Evolutionary conservation across 2,329 filamentous ascomycete genomes (phyloP).

Genomic region (Verticillium alfalfae): DNA sequence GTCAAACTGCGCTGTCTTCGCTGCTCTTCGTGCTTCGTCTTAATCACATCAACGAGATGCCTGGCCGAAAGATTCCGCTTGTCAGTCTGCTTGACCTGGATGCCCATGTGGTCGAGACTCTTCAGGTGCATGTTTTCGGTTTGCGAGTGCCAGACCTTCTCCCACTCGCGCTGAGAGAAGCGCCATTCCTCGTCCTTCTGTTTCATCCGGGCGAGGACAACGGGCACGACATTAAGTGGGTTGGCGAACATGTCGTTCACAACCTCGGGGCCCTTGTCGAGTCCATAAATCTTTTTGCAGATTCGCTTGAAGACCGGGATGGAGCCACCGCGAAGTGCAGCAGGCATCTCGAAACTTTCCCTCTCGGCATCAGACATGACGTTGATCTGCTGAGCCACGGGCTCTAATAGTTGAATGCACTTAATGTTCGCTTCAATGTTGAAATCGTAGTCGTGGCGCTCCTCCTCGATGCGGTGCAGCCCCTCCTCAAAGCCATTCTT

Average conservation of each 20-base stretch:
- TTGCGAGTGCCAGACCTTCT: conserved; percentile 96
- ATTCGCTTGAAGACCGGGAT: conserved; percentile 96
- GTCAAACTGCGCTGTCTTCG: conserved; percentile 63
- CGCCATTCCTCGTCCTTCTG: conserved; percentile 98
- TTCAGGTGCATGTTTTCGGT: conserved; percentile 93
- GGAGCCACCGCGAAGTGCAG: conserved; percentile 83
- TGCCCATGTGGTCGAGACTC: conserved; percentile 94
- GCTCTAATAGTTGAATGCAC: conserved; percentile 92
- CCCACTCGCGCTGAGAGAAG: conserved; percentile 94
- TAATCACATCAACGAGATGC: conserved; percentile 83
- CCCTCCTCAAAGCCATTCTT: conserved; percentile 96
- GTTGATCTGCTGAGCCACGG: conserved; percentile 84
- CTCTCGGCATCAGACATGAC: conserved; percentile 71
- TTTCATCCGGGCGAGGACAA: conserved; percentile 84
- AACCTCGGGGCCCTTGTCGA: conserved; percentile 74
- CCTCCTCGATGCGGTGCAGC: conserved; percentile 93
- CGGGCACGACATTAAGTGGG: conserved; percentile 81
- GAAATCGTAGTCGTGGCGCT: conserved; percentile 97
- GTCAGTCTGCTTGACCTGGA: conserved; percentile 80
- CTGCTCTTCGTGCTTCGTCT: conserved; percentile 88
- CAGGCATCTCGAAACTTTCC: conserved; percentile 70
- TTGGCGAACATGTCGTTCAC: conserved; percentile 80
- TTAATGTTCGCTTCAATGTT: conserved; percentile 94
- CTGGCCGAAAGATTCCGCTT: conserved; percentile 90
- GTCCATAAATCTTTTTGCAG: conserved; percentile 92